These are phyloP conservation scores for Aspergillus avenaceus DNA, from an alignment of 495 filamentous ascomycete genomes.

Conservation along the genomic window DNA sequence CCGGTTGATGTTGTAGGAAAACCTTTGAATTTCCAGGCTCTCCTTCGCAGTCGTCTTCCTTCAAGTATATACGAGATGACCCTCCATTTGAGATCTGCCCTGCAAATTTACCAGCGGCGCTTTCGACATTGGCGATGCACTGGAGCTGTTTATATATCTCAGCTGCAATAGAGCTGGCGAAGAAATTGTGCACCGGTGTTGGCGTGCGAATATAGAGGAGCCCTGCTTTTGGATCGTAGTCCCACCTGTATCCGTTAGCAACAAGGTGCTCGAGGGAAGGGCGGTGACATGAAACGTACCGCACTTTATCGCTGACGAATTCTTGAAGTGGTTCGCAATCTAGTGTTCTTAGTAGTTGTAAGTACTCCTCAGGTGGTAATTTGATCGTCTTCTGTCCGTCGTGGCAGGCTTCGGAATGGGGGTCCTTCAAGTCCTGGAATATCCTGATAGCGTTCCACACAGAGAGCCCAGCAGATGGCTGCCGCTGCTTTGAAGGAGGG, in stretches of 20 bases:
- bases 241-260: background rate
- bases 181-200: background rate
- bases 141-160: constrained; percentile 1
- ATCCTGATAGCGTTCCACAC: too few species aligned
- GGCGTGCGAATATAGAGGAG: background rate
- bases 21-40: background rate
- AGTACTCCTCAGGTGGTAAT: too few species aligned
- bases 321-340: too few species aligned
- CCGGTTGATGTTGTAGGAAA: background rate
- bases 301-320: background rate
- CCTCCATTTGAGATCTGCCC: background rate
- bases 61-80: background rate
- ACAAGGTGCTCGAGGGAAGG: too few species aligned
- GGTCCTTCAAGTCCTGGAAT: too few species aligned
- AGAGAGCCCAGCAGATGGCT: too few species aligned
- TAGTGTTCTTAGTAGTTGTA: too few species aligned
- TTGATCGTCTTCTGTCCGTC: too few species aligned
- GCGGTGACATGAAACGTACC: too few species aligned
- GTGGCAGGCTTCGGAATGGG: too few species aligned
- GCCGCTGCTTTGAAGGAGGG: too few species aligned
- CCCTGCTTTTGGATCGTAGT: background rate
- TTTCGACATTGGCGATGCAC: background rate
- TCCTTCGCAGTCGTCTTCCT: too few species aligned
- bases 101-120: background rate
- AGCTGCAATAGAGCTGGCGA: background rate